Evolutionary conservation across 352 stramenopile genomes (phyloP).

Genomic region (Phytophthora citricola): DNA sequence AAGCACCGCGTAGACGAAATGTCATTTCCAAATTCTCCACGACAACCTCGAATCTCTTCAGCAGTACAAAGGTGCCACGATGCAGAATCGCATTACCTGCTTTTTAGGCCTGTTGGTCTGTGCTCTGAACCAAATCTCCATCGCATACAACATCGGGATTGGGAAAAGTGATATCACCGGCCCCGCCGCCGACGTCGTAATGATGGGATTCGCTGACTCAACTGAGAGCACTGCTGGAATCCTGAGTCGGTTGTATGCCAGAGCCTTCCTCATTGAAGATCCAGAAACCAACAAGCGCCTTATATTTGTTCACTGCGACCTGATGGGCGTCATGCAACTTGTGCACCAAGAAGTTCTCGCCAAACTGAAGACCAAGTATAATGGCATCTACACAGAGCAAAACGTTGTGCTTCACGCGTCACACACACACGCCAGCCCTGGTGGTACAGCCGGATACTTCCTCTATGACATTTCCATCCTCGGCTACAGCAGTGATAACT

Average conservation of each 20-base stretch:
- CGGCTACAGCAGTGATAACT: conserved; percentile 59
- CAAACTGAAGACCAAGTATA: conserved; percentile 48
- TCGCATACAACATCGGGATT: conserved; percentile 53
- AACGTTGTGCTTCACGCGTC: conserved; percentile 83
- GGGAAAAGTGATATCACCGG: conserved; percentile 74
- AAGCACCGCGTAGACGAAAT: too few relatives aligned
- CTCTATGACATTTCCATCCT: conserved; percentile 68
- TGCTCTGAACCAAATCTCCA: conserved; percentile 1
- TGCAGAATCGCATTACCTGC: neutral
- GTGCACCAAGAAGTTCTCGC: conserved; percentile 61
- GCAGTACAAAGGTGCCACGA: neutral
- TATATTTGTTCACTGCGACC: conserved; percentile 60
- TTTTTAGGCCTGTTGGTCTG: neutral
- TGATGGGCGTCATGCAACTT: conserved; percentile 55
- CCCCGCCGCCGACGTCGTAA: conserved; percentile 59
- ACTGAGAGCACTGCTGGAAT: conserved; percentile 57
- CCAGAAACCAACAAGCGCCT: conserved; percentile 38
- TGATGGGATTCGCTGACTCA: conserved; percentile 70
- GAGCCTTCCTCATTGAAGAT: conserved; percentile 70
- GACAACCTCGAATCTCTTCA: neutral
- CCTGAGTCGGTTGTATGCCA: conserved; percentile 67
- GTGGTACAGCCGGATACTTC: conserved; percentile 77
- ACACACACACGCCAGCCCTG: conserved; percentile 85
- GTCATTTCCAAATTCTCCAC: neutral
- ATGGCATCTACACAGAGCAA: conserved; percentile 54